Conservation (phyloP, 108 stramenopile species). For the Hondaea fermentalgiana region DNA sequence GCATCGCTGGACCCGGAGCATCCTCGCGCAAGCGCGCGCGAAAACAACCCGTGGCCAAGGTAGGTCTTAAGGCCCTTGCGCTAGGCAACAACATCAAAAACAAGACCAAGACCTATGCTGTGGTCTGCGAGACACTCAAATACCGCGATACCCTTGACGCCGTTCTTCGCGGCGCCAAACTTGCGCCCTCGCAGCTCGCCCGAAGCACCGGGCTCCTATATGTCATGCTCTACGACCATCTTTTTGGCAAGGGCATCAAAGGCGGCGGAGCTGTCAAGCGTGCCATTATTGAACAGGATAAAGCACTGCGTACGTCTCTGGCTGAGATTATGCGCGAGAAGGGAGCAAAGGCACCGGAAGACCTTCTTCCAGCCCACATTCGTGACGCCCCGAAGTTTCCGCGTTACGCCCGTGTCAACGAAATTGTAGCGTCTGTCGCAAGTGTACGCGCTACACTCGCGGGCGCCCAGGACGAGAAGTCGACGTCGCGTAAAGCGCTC, state of each 20-base stretch:
- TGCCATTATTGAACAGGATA: neutral
- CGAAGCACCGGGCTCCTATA: neutral
- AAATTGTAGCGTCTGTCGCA: neutral
- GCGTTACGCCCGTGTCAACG: slow-evolving; percentile 26
- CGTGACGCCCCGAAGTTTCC: neutral
- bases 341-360: neutral
- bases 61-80: slow-evolving; percentile 13
- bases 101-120: slow-evolving; percentile 16
- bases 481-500: neutral
- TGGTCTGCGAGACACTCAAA: slow-evolving; percentile 24
- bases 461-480: neutral
- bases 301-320: neutral
- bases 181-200: neutral
- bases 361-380: neutral
- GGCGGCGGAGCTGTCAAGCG: slow-evolving; percentile 34
- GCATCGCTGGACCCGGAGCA: neutral
- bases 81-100: neutral
- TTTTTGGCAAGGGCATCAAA: slow-evolving; percentile 36
- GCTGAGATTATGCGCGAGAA: neutral
- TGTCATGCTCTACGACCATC: slow-evolving; percentile 31
- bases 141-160: neutral
- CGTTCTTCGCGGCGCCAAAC: neutral
- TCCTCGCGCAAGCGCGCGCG: neutral
- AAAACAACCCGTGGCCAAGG: neutral
- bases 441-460: neutral